A percentile compares a stretch with the other conserved stretches of the same genome.
These are phyloP conservation scores for Talaromyces sp. DNA, from an alignment of 2,329 filamentous ascomycete species.

Conservation along the genomic window DNA sequence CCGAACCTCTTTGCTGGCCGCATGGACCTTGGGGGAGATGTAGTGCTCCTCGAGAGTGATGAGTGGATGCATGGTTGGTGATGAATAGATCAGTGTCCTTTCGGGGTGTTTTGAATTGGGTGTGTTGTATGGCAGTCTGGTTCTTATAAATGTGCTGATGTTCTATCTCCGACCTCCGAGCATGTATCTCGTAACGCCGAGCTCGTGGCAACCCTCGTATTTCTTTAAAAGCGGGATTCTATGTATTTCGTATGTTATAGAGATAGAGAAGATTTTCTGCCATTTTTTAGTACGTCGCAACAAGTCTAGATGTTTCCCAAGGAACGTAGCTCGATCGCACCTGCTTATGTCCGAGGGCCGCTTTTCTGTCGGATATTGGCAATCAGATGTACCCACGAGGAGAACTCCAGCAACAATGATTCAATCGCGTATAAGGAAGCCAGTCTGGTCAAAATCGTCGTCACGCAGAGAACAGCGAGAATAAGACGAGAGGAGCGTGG, in stretches of 20 bases:
- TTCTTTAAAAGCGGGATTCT: background rate
- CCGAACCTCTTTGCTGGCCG: conserved; percentile 8
- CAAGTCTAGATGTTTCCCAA: background rate
- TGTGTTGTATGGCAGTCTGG: background rate
- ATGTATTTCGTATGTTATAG: background rate
- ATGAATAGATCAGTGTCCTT: background rate
- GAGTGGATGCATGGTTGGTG: conserved; percentile 12
- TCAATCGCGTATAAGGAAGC: background rate
- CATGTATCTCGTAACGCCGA: background rate
- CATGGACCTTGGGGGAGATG: conserved; percentile 10
- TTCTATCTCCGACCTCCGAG: background rate
- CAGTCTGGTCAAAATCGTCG: background rate
- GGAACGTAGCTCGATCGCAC: background rate
- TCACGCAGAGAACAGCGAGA: background rate
- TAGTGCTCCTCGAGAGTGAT: conserved; percentile 19
- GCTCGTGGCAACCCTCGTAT: background rate
- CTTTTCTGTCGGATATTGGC: background rate
- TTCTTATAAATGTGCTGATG: background rate
- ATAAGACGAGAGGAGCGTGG: background rate
- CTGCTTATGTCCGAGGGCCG: background rate
- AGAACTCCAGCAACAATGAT: background rate
- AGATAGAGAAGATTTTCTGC: background rate
- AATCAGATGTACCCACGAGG: background rate
- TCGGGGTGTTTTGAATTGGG: background rate
- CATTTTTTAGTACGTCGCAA: background rate